Evolutionary conservation across 2,329 filamentous ascomycete species (phyloP).

Genomic region (Madurella fahalii): DNA sequence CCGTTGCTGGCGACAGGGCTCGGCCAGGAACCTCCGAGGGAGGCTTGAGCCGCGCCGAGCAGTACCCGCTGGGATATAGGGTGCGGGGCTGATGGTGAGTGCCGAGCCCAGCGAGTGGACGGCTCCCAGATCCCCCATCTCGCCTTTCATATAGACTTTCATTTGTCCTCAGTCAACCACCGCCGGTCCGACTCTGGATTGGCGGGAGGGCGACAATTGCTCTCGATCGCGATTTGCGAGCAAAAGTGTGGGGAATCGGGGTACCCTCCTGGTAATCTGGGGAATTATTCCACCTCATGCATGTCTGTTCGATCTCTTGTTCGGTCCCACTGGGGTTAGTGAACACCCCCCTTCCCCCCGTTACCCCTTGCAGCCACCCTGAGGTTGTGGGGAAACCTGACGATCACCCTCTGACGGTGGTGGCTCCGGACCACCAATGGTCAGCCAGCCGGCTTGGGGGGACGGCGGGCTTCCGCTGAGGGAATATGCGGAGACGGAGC

Average conservation of each 20-base stretch:
- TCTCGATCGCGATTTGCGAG: conserved; percentile 5
- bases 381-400: conserved; percentile 15
- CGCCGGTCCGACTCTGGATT: conserved; percentile 21
- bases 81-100: conserved; percentile 23
- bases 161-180: conserved; percentile 23
- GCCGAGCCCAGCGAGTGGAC: conserved; percentile 23
- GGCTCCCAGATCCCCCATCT: conserved; percentile 22
- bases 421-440: conserved; percentile 1
- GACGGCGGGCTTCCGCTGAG: conserved; percentile 1
- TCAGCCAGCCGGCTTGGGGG: conserved; percentile 17
- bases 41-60: conserved; percentile 22
- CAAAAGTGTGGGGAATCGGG: conserved; percentile 22
- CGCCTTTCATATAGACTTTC: conserved; percentile 25
- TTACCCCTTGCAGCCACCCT: conserved; percentile 7
- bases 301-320: conserved; percentile 14
- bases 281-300: conserved; percentile 26
- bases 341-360: not conserved
- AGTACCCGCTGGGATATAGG: conserved; percentile 21
- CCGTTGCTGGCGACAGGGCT: conserved; percentile 26
- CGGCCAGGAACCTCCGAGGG: conserved; percentile 31
- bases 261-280: conserved; percentile 19
- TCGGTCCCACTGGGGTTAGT: not conserved
- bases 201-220: conserved; percentile 9
- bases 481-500: conserved; percentile 16
- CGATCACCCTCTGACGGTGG: conserved; percentile 8